Percentiles rank a stretch among this genome's conserved stretches.
These are phyloP conservation scores for Daldinia decipiens DNA, from an alignment of 495 filamentous ascomycete species.

Conservation along the genomic window DNA sequence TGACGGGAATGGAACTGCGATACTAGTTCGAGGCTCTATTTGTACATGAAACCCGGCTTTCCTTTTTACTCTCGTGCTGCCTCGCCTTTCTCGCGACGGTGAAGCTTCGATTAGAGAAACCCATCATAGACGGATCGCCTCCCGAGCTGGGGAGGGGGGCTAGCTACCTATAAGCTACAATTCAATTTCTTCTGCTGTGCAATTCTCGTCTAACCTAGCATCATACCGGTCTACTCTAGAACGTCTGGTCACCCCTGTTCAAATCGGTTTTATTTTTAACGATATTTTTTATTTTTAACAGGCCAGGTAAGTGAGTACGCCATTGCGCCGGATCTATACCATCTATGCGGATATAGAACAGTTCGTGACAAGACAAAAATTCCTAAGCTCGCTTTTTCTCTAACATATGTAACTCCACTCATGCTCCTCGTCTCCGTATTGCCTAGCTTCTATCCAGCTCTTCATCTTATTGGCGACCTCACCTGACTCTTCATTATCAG, in stretches of 20 bases:
- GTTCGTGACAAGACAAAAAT: conserved; percentile 12
- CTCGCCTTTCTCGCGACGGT: conserved; percentile 19
- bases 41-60: conserved; percentile 44
- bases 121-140: conserved; percentile 43
- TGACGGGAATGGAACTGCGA: conserved; percentile 14
- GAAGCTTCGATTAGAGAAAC: conserved; percentile 38
- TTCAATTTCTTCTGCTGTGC: conserved; percentile 21
- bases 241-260: conserved; percentile 3
- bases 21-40: conserved; percentile 20
- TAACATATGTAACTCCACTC: conserved; percentile 74
- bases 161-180: conserved; percentile 37
- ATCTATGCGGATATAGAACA: conserved; percentile 19
- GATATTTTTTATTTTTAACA: conserved; percentile 25
- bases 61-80: conserved; percentile 18
- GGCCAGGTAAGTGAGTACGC: conserved; percentile 37
- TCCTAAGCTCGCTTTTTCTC: conserved; percentile 13
- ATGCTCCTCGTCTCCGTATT: conserved; percentile 93
- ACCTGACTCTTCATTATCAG: conserved; percentile 82
- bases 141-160: conserved; percentile 29
- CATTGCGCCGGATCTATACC: conserved; percentile 31
- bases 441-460: conserved; percentile 93
- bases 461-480: conserved; percentile 87
- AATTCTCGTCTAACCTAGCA: not conserved
- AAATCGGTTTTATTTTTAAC: conserved; percentile 19
- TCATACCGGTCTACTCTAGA: not conserved